These are phyloP conservation scores for Aspergillus sp. DNA, from an alignment of 2,329 filamentous ascomycete species.

Conservation along the genomic window DNA sequence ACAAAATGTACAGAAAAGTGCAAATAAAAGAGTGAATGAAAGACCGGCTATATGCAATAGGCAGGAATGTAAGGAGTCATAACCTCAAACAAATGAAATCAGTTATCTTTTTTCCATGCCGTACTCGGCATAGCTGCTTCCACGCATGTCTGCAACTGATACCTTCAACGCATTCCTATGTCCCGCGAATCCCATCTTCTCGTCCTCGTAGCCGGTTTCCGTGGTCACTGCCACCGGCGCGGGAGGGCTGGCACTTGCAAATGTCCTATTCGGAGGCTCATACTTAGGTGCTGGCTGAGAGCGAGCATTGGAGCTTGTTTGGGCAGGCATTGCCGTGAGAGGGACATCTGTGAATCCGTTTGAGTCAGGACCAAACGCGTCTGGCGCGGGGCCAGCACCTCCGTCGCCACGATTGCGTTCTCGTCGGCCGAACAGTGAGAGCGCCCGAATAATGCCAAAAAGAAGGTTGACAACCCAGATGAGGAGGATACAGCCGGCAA, in stretches of 20 bases:
- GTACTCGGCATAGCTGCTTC: conserved; percentile 42
- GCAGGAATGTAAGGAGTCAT: not conserved
- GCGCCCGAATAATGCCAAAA: conserved; percentile 67
- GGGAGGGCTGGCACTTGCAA: not conserved
- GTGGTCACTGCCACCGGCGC: not conserved
- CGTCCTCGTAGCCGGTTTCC: conserved; percentile 31
- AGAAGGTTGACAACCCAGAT: conserved; percentile 78
- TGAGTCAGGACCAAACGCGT: conserved; percentile 14
- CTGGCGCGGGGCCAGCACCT: conserved; percentile 40
- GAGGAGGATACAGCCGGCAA: conserved; percentile 71
- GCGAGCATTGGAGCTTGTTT: conserved; percentile 8
- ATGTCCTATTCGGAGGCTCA: conserved; percentile 18
- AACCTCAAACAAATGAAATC: not conserved
- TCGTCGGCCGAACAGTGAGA: conserved; percentile 59
- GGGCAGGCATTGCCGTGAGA: conserved; percentile 30
- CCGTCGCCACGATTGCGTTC: conserved; percentile 64
- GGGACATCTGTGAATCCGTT: conserved; percentile 40
- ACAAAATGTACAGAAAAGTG: not conserved
- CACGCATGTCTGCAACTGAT: conserved; percentile 25
- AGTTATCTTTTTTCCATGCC: conserved; percentile 29
- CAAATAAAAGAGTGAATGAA: not conserved
- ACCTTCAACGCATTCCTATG: conserved; percentile 35
- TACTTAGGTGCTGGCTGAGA: conserved; percentile 28
- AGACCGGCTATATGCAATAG: not conserved
- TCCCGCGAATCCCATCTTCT: conserved; percentile 46